Evolutionary conservation across 2,329 filamentous ascomycete genomes (phyloP), one percentile per base, ranked within the genome.

Genomic region (Myotisia sp.): DNA sequence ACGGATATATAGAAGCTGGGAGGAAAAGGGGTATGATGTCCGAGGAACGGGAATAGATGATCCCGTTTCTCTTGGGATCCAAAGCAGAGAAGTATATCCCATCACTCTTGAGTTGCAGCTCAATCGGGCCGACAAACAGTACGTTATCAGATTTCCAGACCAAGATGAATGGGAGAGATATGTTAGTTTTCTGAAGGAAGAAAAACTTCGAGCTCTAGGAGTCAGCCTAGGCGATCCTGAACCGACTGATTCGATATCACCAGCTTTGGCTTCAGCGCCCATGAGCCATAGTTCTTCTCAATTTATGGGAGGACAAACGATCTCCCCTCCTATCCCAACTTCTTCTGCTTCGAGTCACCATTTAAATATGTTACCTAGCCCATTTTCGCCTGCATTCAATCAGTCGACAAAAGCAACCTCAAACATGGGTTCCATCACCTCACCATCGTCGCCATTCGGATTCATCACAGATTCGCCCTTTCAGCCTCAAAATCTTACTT

Each of bases 151-250:
- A 12, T 59, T 66, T 39, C 62, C 63, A 3, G 50, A 65, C 40
- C 56, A 57, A 46, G 60, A 52, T 26, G 68, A 72, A 47, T 82
- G 78, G 77, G 79, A 83, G 49, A 66, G 74, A 17, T 93, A 95
- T 55, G 79, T 86, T 38, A 71, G 79, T 36, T 77, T 79, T 44
- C 64, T 95, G 22, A 76, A 82, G 45, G 90, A 98, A 60, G 84
- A 87, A 40, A 98, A 94, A 60, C 67, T 98, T 34, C 76, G 85
- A 41, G 86, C 87, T 33, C 68, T 98, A 36, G 90, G 90, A 43
- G 90, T 95, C 8, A 85, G 75, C 12, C 68, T 82, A 40, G 81
- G 76, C 22, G 75, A 79, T 31, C 78, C 84, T 4, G 82, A 90
- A 33, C 72, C 75, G 7, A 60, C 62, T 18, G 60, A 62, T 26